Percentiles rank a stretch among this genome's conserved stretches.
Conservation (phyloP, 257 asterid species). For the Paraleonurus japonicus region DNA sequence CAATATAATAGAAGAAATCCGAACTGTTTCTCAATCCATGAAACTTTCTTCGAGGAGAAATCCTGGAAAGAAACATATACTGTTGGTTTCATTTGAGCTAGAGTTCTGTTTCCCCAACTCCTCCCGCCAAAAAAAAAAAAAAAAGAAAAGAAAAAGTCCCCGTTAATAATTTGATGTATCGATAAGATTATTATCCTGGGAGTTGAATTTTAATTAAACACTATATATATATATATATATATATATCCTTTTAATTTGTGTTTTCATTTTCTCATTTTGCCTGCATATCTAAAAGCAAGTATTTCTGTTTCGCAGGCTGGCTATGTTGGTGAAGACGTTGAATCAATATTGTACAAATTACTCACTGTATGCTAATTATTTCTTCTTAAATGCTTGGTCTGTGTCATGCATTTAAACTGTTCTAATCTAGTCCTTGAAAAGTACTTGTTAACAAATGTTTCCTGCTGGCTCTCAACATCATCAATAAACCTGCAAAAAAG, state of each 20-base stretch:
- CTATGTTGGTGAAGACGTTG: slow-evolving; percentile 97
- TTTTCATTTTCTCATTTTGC: slow-evolving; percentile 15
- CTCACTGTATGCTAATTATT: slow-evolving; percentile 48
- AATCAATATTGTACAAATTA: slow-evolving; percentile 84
- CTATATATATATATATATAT: background rate
- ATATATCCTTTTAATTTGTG: background rate
- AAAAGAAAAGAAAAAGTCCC: background rate
- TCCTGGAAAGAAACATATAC: background rate
- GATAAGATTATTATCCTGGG: background rate
- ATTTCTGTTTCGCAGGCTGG: slow-evolving; percentile 73
- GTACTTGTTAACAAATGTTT: slow-evolving; percentile 20
- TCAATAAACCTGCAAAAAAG: background rate
- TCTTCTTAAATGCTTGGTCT: background rate
- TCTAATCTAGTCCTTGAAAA: background rate
- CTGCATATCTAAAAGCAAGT: slow-evolving; percentile 16
- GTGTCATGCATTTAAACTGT: slow-evolving; percentile 16
- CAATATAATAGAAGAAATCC: background rate
- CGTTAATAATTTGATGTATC: no score
- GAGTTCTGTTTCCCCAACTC: background rate
- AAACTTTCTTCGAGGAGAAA: background rate
- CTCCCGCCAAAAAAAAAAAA: background rate
- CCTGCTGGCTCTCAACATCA: slow-evolving; percentile 18
- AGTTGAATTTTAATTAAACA: background rate
- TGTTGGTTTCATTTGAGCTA: background rate
- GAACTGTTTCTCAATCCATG: background rate